Base-by-base conservation (phyloP, 2,329 filamentous ascomycete genomes). In the Aspergillus vadensis region DNA sequence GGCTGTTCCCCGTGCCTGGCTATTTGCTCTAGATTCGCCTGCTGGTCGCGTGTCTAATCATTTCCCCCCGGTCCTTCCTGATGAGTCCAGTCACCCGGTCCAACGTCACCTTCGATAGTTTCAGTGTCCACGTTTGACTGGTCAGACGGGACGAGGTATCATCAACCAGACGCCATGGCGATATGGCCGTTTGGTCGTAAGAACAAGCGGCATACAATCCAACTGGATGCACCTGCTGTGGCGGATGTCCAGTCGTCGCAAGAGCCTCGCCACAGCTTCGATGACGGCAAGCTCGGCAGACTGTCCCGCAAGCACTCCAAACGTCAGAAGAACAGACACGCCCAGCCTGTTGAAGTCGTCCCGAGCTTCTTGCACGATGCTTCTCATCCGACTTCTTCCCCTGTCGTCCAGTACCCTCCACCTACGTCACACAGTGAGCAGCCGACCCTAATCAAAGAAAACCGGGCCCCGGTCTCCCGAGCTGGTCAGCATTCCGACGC, bases 131-230 rank as follows among this genome's bases (percentile, higher is more conserved):
- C 63, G 39, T 62, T 67, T 69, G 66, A 69, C 61, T 64, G 57
- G 62, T 60, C 59, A 44, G 32, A 54, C 65, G 57, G 64, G 62
- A 59, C 49, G 56, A 60, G 57, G 57, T 48, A 57, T 30, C 44
- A 55, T 58, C 59, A 55, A 67, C 43, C 58, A 57, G 65, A 53
- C 72, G 72, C 68, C 70, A 94, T 94, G 91, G 86, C 88, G 74
- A 81, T 93, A 77, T 96, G 91, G 92, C 91, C 88, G 63, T 96
- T 96, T 77, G 84, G 88, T 77, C 87, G 89, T 72, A 88, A 84
- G 79, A 88, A 85, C 78, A 88, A 87, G 77, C 88, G 88, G 77
- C 86, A 86, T 75, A 84, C 82, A 68, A 83, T 83, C 67, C 77
- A 84, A 66, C 78, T 83, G 61, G 83, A 83, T 69, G 76, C 82